Evolutionary conservation across 768 basidiomycete species (phyloP), one percentile per base, ranked within the genome.

Genomic region (Lactarius hengduanensis): DNA sequence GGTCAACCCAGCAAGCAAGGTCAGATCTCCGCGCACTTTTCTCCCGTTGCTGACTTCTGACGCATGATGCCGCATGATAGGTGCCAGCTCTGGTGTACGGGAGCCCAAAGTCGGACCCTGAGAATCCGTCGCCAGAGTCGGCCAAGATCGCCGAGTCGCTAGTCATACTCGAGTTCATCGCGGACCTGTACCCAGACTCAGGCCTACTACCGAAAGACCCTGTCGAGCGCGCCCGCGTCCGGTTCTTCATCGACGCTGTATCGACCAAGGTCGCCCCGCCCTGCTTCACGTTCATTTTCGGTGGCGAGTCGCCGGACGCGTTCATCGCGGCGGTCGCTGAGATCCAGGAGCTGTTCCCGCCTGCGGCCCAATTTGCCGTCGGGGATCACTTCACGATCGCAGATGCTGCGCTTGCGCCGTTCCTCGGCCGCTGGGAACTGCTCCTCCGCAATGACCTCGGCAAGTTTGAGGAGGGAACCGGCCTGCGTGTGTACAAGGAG

Each of bases 1-100:
- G 62, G 81, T 89, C 47, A 88, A 89, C 73, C 83, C 83, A 1
- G 85, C 81, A 1, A 81, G 82, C 74, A 87, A 88, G 80, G 87
- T 85, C 71, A n/a, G 74, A 71, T 2, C 2, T 26, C 22, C 54
- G 8, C n/a, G 32, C 16, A 3, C 40, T 22, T 8, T 22, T 11
- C 10, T 1, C 18, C 15, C 8, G 8, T 10, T 26, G 15, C 28
- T 32, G 3, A 18, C 4, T 34, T 8, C 32, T 34, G 34, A 34
- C 2, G 8, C 13, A 8, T 30, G 20, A 54, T 18, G 16, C 28
- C 10, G n/a, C n/a, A 13, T n/a, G n/a, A 15, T 30, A 85, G 84
- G 80, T 87, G 15, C 84, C 87, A 20, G 85, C 85, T 0, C 74
- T 89, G 26, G 74, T 82, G 0, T 88, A 85, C 65, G 88, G 87